phyloP scores from a whole-genome alignment of 169 alveolate genomes.

The Plasmodium knowlesi region DNA sequence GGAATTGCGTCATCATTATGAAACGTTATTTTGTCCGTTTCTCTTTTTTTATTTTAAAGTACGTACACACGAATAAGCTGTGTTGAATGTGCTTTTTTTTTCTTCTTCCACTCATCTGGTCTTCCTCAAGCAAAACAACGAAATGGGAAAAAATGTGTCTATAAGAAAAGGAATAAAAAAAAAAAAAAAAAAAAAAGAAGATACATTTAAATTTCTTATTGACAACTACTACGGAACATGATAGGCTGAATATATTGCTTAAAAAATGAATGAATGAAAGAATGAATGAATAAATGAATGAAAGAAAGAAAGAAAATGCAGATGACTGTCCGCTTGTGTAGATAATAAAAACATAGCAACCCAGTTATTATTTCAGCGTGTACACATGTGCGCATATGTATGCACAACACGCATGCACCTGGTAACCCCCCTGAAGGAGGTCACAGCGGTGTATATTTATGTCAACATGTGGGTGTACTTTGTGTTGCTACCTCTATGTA shows the following conservation, averaged over 20 bases:
- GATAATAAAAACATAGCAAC: background rate
- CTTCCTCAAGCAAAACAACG: background rate
- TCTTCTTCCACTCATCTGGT: background rate
- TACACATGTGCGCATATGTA: background rate
- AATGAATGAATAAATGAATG: background rate
- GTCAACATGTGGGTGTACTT: background rate
- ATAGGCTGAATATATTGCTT: background rate
- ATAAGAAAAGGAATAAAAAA: background rate
- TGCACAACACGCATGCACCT: background rate
- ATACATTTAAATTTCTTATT: background rate
- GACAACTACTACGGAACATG: background rate
- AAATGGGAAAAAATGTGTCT: background rate
- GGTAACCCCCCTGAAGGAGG: background rate
- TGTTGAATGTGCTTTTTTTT: background rate
- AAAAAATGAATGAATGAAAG: background rate
- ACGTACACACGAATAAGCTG: background rate
- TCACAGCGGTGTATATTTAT: background rate
- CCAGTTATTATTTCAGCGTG: background rate
- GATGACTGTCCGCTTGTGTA: background rate
- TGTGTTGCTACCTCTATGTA: background rate
- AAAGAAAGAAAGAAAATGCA: background rate
- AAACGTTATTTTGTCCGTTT: background rate
- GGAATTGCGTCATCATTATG: background rate
- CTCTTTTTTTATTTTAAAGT: background rate
- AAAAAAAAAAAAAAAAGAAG: background rate